Base-by-base conservation (phyloP, 768 basidiomycete species). In the Asterophora parasitica region DNA sequence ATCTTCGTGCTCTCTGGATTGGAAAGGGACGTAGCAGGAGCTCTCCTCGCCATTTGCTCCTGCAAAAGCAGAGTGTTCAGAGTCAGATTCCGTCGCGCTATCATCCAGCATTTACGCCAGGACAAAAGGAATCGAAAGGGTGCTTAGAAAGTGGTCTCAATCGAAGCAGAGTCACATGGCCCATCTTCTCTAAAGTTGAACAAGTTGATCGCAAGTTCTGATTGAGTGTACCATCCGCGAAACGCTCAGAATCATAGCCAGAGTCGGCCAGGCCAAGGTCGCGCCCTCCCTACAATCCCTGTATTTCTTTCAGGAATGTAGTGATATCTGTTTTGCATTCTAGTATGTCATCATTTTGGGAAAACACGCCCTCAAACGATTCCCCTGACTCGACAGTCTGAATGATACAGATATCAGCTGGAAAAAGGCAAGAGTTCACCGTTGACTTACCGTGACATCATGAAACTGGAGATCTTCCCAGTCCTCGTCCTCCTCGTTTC, bases 401-500 rank as follows among this genome's bases (percentile, higher is more conserved):
- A 34, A 5, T 48, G 48, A 26, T n/a, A 42, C 27, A 45, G 51
- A 42, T 54, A 48, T 42, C 49, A 44, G 40, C 8, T 36, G 27
- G 43, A 37, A 43, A 13, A 17, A 33, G 20, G 36, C 17, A 44
- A 51, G 37, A 42, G 16, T 33, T 11, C 42, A 6, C 27, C 45
- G 26, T 19, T 28, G 44, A 63, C 78, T 47, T 52, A 91, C 89
- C 67, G 79, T 75, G 32, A 72, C 73, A 54, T 81, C 82, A 57
- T 70, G 81, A 61, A 82, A 90, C 41, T 82, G 73, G 17, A 88
- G 68, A 38, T 79, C 70, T 56, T 82, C 68, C 89, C 89, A 92
- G 44, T 65, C 66, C 59, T 89, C 89, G 44, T 90, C 88, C 57
- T 89, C 85, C 59, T 92, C 89, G 2, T 69, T 68, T 23, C 86